phyloP scores from a whole-genome alignment of 2,329 filamentous ascomycete genomes.

The Ustulina deusta region DNA sequence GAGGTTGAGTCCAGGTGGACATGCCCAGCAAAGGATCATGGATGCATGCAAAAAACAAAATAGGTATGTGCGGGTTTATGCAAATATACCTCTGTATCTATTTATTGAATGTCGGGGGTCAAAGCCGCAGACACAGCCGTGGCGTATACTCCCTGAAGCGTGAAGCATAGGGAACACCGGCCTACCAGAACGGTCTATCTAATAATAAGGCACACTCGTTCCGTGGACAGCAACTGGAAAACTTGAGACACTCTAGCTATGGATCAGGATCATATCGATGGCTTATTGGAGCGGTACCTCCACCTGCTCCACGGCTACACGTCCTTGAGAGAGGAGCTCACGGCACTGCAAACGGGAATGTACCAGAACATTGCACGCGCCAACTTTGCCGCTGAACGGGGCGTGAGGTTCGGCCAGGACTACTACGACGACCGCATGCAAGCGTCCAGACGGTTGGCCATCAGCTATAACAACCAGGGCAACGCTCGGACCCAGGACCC shows the following conservation, averaged over 20 bases:
- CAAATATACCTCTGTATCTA: background rate
- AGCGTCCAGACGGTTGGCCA: conserved; percentile 62
- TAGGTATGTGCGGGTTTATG: background rate
- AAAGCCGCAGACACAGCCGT: conserved; percentile 4
- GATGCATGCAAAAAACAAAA: background rate
- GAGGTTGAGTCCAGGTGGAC: no score
- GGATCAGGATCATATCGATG: conserved; percentile 64
- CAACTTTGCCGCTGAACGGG: conserved; percentile 76
- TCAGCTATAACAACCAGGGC: conserved; percentile 32
- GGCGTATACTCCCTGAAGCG: background rate
- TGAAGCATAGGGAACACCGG: background rate
- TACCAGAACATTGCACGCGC: conserved; percentile 75
- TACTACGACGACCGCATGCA: conserved; percentile 81
- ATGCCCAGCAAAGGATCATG: no score
- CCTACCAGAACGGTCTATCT: background rate
- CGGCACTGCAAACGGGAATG: conserved; percentile 65
- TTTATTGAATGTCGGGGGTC: background rate
- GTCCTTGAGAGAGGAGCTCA: conserved; percentile 66
- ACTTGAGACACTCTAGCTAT: conserved; percentile 39
- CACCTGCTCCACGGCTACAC: conserved; percentile 75
- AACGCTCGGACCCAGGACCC: background rate
- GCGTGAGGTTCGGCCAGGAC: conserved; percentile 74
- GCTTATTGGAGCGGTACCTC: conserved; percentile 74
- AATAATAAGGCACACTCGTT: background rate
- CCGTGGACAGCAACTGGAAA: background rate